Base-by-base conservation (phyloP, 2,329 filamentous ascomycete genomes). In the Pseudogymnoascus sp. region DNA sequence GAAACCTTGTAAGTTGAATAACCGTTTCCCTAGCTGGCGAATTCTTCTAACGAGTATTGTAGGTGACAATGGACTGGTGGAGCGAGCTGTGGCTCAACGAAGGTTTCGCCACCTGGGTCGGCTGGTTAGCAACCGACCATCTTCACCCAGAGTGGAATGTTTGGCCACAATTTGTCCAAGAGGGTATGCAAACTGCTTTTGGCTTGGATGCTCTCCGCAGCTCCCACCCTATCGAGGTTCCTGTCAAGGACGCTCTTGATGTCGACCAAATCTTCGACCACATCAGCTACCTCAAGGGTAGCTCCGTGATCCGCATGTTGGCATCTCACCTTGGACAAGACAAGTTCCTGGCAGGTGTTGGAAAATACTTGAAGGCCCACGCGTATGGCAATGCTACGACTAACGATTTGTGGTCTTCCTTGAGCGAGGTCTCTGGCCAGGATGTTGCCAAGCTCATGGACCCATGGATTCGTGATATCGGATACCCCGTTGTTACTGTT, bases 251-350 rank as follows among this genome's bases (percentile, higher is more conserved):
- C 72, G 94, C 92, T 30, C 83, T 97, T 9, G 94, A 97, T 68
- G 91, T 97, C 66, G 95, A 97, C 74, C 94, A 99, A 74, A 96
- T 97, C 66, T 99, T 99, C 71, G 94, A 99, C 73, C 84, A 88
- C 72, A 97, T 99, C 75, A 95, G 90, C 75, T 99, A 97, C 72
- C 81, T 95, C 64, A 97, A 99, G 78, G 94, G 94, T 36, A 96
- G 91, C 77, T 96, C 93, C 2, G 90, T 94, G 63, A 94, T 99
- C 71, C 89, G 94, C 71, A 99, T 99, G 94, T 77, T 99, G 68
- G 93, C 91, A 68, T 87, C 88, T 69, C 90, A 97, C 73, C 84
- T 99, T 15, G 91, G 91, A 12, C 86, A 89, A 59, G 86, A 96
- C 69, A 89, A 84, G 1, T 99, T 99, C 80, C 80, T 99, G 59